A percentile compares a stretch with the other conserved stretches of the same genome.
phyloP scores from a whole-genome alignment of 2,329 filamentous ascomycete genomes.

The Cyphellophora attinorum region DNA sequence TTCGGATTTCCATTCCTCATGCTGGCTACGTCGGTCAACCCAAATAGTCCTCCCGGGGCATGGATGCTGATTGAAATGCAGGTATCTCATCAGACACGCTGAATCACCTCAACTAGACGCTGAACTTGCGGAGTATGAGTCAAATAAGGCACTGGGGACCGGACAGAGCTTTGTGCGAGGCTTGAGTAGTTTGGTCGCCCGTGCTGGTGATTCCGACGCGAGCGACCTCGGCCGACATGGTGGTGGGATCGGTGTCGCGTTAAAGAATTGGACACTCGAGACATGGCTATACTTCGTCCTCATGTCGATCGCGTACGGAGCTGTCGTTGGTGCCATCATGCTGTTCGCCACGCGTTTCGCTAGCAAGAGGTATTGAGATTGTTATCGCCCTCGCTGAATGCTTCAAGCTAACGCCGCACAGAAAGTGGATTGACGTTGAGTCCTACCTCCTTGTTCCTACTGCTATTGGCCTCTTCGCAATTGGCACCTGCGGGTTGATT shows the following conservation, averaged over 20 bases:
- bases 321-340: slow-evolving; percentile 38
- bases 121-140: slow-evolving; percentile 10
- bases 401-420: slow-evolving; percentile 45
- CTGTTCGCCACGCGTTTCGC: slow-evolving; percentile 36
- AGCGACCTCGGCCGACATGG: slow-evolving; percentile 40
- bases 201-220: slow-evolving; percentile 17
- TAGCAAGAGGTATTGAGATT: slow-evolving; percentile 19
- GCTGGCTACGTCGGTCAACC: slow-evolving; percentile 46
- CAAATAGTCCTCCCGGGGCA: too few relatives aligned
- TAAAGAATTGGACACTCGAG: slow-evolving; percentile 51
- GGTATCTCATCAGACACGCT: slow-evolving; percentile 48
- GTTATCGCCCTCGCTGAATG: background rate
- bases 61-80: too few relatives aligned
- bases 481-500: slow-evolving; percentile 48
- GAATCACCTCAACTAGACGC: slow-evolving; percentile 22
- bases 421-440: slow-evolving; percentile 48
- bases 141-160: slow-evolving; percentile 17
- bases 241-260: slow-evolving; percentile 40
- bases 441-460: slow-evolving; percentile 45
- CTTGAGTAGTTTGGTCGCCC: background rate
- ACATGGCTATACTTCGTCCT: slow-evolving; percentile 52
- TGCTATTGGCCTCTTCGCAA: slow-evolving; percentile 45
- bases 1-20: slow-evolving; percentile 55
- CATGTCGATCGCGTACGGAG: slow-evolving; percentile 44
- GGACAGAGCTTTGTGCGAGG: background rate